Conservation (phyloP, 441 rosid genomes). For the Theobroma grandiflorum region DNA sequence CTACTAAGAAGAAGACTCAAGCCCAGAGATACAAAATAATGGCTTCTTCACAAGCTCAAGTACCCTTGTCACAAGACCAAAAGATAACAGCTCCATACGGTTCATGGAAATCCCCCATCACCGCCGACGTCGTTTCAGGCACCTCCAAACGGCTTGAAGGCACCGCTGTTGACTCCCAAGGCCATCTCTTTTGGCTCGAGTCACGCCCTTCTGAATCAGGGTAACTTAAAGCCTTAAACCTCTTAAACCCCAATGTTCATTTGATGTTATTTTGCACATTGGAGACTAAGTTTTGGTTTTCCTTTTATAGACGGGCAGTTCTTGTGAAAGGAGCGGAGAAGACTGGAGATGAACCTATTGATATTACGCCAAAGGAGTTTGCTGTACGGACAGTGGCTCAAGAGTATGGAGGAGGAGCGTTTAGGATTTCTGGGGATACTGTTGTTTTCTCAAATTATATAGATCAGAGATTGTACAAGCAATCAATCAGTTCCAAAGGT, state of each 20-base stretch:
- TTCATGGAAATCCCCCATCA: conserved; percentile 96
- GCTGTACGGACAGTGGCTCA: conserved; percentile 80
- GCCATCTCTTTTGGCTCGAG: conserved; percentile 84
- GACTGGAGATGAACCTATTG: conserved; percentile 60
- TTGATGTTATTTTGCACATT: neutral
- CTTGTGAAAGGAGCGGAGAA: conserved; percentile 68
- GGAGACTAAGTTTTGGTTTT: neutral
- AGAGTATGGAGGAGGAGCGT: conserved; percentile 97
- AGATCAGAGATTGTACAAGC: conserved; percentile 89
- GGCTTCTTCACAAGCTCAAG: conserved; percentile 21
- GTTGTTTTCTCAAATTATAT: conserved; percentile 85
- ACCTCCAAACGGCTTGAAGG: conserved; percentile 87
- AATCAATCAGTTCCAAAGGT: conserved; percentile 56
- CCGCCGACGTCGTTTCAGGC: conserved; percentile 88
- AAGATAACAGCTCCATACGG: conserved; percentile 78
- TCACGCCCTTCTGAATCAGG: conserved; percentile 90
- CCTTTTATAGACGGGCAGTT: conserved; percentile 63
- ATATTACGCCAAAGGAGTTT: conserved; percentile 86
- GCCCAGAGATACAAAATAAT: neutral
- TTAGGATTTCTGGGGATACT: conserved; percentile 56
- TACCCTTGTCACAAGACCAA: conserved; percentile 17
- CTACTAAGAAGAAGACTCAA: conserved; percentile 23
- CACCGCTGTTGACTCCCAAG: conserved; percentile 71
- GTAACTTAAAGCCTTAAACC: conserved; percentile 35
- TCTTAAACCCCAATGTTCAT: neutral